Base-by-base conservation (phyloP, 768 basidiomycete genomes). In the Pleurotus eryngii region DNA sequence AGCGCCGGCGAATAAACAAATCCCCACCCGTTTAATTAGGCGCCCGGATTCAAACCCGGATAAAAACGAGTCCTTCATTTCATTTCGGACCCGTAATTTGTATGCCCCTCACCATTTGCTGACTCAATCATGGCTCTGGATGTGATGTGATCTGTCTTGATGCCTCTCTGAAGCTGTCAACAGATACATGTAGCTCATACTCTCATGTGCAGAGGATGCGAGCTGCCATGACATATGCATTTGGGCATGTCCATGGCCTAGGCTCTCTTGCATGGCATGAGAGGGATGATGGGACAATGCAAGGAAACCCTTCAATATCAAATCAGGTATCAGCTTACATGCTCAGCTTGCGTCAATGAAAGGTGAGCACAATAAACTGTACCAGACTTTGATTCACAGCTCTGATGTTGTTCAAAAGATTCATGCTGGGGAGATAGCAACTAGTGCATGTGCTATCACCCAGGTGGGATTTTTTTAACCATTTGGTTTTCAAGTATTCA, bases 251-350 rank as follows among this genome's bases (percentile, higher is more conserved):
- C 4, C 57, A 58, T 38, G 64, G 67, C 0, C 58, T 70, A 3
- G 65, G 71, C 14, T 60, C 57, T 5, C 43, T 65, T n/a, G 60
- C 64, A 7, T 74, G 73, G 73, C 67, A 71, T 35, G 50, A 59
- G 24, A 63, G 63, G 30, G 64, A 70, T 48, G 61, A 40, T 15
- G 65, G 65, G 2, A 53, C 57, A 45, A 65, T 64, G 67, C 11
- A 60, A 5, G 68, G 72, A 1, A 72, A 73, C 48, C 70, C 68
- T 20, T 72, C 68, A 0, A 54, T 68, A 2, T 72, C 67, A 4
- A 57, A 63, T 24, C 14, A 46, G 4, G 67, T 73, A 0, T 67
- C 68, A 1, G 58, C 45, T 0, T 73, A 68, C 35, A 71, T 73
- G 70, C 40, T 69, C 1, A 68, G 63, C 47, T 53, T 72, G 4